Evolutionary conservation across 2,329 filamentous ascomycete species (phyloP).

Genomic region (Chaetothyriales sp.): DNA sequence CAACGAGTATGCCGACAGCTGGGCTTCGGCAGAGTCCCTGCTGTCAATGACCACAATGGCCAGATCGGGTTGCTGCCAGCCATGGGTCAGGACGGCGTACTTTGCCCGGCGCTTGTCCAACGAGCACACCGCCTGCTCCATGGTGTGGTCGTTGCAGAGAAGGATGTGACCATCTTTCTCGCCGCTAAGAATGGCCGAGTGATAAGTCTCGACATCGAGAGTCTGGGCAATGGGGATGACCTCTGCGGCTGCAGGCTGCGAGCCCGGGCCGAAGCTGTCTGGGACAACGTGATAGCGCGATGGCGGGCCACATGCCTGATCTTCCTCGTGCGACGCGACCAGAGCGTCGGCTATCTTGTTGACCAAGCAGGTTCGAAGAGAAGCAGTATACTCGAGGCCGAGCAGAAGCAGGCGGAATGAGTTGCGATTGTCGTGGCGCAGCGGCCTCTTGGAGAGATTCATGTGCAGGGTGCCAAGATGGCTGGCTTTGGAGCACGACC

Average conservation of each 20-base stretch:
- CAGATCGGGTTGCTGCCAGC: constrained; percentile 32
- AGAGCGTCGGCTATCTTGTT: constrained; percentile 37
- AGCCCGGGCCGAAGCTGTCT: constrained; percentile 32
- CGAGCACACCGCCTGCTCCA: constrained; percentile 24
- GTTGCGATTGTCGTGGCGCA: constrained; percentile 25
- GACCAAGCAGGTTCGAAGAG: constrained; percentile 27
- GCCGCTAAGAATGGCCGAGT: constrained; percentile 21
- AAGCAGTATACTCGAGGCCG: constrained; percentile 28
- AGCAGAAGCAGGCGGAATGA: constrained; percentile 33
- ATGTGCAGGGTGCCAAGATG: constrained; percentile 20
- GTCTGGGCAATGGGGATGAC: constrained; percentile 31
- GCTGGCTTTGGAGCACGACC: neutral
- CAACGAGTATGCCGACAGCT: constrained; percentile 16
- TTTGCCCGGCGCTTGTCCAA: constrained; percentile 22
- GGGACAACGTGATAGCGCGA: constrained; percentile 37
- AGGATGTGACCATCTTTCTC: constrained; percentile 11
- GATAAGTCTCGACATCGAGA: constrained; percentile 35
- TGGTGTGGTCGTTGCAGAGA: constrained; percentile 18
- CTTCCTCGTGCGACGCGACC: constrained; percentile 27
- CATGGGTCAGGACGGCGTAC: constrained; percentile 22
- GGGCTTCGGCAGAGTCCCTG: constrained; percentile 13
- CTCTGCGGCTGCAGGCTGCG: constrained; percentile 34
- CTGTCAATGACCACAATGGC: constrained; percentile 32
- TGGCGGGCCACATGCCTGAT: constrained; percentile 26
- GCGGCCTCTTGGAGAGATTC: constrained; percentile 33